A percentile compares a stretch with the other conserved stretches of the same genome.
phyloP scores from a whole-genome alignment of 139 green algal genomes.

The Tetradesmus obliquus region DNA sequence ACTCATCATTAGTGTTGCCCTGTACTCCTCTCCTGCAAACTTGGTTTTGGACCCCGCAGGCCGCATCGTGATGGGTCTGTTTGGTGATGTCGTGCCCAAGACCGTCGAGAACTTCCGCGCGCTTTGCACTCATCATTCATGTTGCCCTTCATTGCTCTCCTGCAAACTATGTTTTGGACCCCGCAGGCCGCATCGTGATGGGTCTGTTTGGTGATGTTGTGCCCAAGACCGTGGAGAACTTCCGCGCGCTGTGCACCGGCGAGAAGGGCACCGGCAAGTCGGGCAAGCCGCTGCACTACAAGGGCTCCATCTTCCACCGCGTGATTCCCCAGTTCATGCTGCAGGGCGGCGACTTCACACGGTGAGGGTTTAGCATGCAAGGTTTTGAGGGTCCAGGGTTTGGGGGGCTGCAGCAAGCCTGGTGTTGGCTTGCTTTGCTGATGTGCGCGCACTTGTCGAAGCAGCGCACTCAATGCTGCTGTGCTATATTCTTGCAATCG shows the following conservation, averaged over 20 bases:
- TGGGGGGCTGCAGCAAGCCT: too few species aligned
- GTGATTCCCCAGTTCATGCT: slow-evolving; percentile 67
- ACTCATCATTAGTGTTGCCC: background rate
- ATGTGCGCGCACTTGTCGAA: too few species aligned
- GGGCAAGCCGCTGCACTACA: slow-evolving; percentile 89
- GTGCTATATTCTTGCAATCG: too few species aligned
- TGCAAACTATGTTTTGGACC: background rate
- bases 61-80: slow-evolving; percentile 88
- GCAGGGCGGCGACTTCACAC: slow-evolving; percentile 91
- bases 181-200: slow-evolving; percentile 84
- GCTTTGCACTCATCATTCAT: slow-evolving; percentile 41
- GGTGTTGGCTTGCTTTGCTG: too few species aligned
- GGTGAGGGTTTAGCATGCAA: background rate
- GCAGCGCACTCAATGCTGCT: too few species aligned
- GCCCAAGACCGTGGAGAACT: slow-evolving; percentile 92
- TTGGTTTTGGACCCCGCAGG: slow-evolving; percentile 52
- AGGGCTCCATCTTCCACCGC: slow-evolving; percentile 88
- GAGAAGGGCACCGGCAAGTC: slow-evolving; percentile 81
- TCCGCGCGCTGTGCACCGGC: slow-evolving; percentile 66
- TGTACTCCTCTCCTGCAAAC: background rate
- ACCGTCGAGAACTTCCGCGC: slow-evolving; percentile 88
- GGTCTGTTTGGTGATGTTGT: slow-evolving; percentile 86
- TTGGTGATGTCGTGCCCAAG: slow-evolving; percentile 85
- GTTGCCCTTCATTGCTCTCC: background rate
- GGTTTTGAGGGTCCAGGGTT: too few species aligned